Conservation (phyloP, 2,329 filamentous ascomycete species). For the Pestalotiopsis sp. region DNA sequence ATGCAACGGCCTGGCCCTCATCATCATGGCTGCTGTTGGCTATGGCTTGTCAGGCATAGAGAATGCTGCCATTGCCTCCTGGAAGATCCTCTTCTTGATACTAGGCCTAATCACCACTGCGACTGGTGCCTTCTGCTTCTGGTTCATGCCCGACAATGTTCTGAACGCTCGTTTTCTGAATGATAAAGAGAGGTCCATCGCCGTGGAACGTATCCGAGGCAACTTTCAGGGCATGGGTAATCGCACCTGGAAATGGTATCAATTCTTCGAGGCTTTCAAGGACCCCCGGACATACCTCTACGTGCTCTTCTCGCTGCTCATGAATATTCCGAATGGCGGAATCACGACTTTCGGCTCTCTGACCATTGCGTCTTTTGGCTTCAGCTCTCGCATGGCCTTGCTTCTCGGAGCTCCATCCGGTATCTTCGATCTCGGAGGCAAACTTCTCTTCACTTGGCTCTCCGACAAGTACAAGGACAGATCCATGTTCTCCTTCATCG, state of each 20-base stretch:
- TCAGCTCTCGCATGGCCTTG: background rate
- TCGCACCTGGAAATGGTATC: constrained; percentile 8
- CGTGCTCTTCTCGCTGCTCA: background rate
- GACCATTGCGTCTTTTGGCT: background rate
- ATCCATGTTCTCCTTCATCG: constrained; percentile 2
- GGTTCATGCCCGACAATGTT: constrained; percentile 1
- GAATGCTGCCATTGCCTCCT: background rate
- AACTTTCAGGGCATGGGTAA: constrained; percentile 4
- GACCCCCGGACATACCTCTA: background rate
- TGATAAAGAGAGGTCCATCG: background rate
- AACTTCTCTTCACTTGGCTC: constrained; percentile 2
- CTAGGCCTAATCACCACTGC: background rate
- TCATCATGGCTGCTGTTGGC: background rate
- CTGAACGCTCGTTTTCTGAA: background rate
- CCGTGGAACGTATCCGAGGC: background rate
- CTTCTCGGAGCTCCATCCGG: constrained; percentile 1
- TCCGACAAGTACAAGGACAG: constrained; percentile 1
- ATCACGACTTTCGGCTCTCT: constrained; percentile 9
- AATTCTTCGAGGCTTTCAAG: background rate
- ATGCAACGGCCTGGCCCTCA: background rate
- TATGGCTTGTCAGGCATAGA: background rate
- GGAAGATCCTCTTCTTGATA: constrained; percentile 7
- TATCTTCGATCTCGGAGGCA: constrained; percentile 7
- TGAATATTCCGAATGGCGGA: constrained; percentile 4
- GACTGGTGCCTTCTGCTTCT: background rate